Conservation (phyloP, 2,329 filamentous ascomycete genomes). For the Parastagonospora nodorum region DNA sequence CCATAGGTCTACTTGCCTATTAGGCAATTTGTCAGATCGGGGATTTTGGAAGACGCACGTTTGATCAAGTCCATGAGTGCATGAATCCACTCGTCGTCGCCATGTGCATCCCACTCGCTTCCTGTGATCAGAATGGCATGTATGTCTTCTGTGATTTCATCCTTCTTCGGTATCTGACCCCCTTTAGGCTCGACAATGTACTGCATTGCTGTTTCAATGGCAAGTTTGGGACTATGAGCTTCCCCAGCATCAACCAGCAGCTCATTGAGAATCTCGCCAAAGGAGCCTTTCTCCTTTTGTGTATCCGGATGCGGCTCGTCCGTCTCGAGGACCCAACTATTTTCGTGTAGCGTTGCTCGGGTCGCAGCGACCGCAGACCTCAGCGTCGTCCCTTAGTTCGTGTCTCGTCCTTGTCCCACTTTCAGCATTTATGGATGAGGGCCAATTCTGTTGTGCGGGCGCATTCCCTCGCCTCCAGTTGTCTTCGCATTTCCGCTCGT, state of each 20-base stretch:
- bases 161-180: slow-evolving; percentile 50
- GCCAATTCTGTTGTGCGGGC: slow-evolving; percentile 40
- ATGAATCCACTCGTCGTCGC: slow-evolving; percentile 51
- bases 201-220: slow-evolving; percentile 60
- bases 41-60: slow-evolving; percentile 38
- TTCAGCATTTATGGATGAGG: slow-evolving; percentile 35
- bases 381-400: slow-evolving; percentile 33
- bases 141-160: slow-evolving; percentile 54
- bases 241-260: slow-evolving; percentile 59
- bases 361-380: slow-evolving; percentile 26
- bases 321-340: slow-evolving; percentile 60
- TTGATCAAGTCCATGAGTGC: slow-evolving; percentile 53
- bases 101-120: slow-evolving; percentile 55
- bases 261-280: slow-evolving; percentile 59
- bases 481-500: slow-evolving; percentile 35
- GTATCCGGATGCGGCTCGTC: slow-evolving; percentile 61
- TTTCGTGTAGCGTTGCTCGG: slow-evolving; percentile 22
- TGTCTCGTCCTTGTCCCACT: slow-evolving; percentile 15
- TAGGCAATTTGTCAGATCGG: background rate
- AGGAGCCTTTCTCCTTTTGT: slow-evolving; percentile 55
- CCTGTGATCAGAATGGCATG: slow-evolving; percentile 55
- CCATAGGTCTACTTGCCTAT: slow-evolving; percentile 54
- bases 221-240: slow-evolving; percentile 59
- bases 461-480: slow-evolving; percentile 37
- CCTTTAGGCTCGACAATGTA: slow-evolving; percentile 56